These are phyloP conservation scores for Haplographium delicatum DNA, from an alignment of 495 filamentous ascomycete genomes.

Conservation along the genomic window DNA sequence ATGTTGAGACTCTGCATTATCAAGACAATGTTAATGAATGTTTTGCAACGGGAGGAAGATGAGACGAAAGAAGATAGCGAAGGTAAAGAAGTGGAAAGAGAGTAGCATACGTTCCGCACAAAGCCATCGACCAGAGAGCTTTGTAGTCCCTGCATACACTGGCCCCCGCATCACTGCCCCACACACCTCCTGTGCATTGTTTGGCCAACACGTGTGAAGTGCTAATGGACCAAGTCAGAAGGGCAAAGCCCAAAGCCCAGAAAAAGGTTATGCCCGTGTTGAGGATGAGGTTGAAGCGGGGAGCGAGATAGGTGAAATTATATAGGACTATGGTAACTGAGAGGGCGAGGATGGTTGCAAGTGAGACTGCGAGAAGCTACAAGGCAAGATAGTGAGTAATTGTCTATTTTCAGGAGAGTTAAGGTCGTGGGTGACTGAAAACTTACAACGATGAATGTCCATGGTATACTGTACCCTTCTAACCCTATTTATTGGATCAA, in stretches of 20 bases:
- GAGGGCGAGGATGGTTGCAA: conserved; percentile 50
- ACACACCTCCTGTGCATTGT: conserved; percentile 48
- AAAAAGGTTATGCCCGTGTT: conserved; percentile 48
- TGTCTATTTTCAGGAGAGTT: neutral
- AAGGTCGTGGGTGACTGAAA: neutral
- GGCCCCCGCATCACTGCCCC: conserved; percentile 52
- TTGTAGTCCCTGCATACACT: conserved; percentile 62
- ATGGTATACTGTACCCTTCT: conserved; percentile 51
- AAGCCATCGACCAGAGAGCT: conserved; percentile 57
- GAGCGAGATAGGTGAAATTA: conserved; percentile 51
- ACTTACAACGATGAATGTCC: conserved; percentile 60
- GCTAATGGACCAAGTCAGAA: conserved; percentile 53
- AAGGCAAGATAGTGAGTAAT: neutral
- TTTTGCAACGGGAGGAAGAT: neutral
- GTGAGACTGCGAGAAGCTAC: conserved; percentile 51
- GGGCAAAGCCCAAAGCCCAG: conserved; percentile 52
- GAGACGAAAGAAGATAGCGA: neutral
- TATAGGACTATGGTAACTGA: conserved; percentile 50
- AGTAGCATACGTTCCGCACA: conserved; percentile 37
- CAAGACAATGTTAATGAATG: too few species aligned
- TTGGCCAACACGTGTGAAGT: conserved; percentile 47
- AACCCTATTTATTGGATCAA: conserved; percentile 10
- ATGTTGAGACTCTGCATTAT: conserved; percentile 32
- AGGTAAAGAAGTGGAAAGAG: too few species aligned
- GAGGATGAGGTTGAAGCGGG: conserved; percentile 46